Percentiles rank a stretch among this genome's conserved stretches.
Evolutionary conservation across 257 asterid species (phyloP).

Genomic region (Jacaranda copaia): DNA sequence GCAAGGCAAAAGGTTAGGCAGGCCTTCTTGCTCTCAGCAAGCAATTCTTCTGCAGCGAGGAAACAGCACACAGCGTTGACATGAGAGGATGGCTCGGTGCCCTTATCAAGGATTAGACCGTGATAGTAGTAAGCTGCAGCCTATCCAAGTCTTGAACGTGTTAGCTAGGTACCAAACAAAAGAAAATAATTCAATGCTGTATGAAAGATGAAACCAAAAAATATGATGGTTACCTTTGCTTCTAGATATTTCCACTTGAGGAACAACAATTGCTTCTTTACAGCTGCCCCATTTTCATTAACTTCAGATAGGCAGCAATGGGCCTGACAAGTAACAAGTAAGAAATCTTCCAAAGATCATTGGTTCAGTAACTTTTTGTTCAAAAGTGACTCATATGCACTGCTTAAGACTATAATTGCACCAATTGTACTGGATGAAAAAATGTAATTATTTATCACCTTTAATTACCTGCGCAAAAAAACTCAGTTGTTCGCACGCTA

Average conservation of each 20-base stretch:
- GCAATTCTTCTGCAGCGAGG: constrained; percentile 74
- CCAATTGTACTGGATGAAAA: background rate
- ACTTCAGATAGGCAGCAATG: constrained; percentile 58
- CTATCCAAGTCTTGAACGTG: constrained; percentile 37
- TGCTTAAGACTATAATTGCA: background rate
- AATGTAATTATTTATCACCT: background rate
- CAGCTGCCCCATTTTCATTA: constrained; percentile 29
- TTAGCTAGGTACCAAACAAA: background rate
- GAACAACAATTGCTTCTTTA: constrained; percentile 70
- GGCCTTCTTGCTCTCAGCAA: constrained; percentile 78
- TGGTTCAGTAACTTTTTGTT: too few species aligned
- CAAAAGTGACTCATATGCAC: background rate
- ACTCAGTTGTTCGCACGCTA: constrained; percentile 83
- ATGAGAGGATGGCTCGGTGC: constrained; percentile 69
- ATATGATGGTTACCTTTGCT: constrained; percentile 66
- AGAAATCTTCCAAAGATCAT: too few species aligned
- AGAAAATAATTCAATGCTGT: background rate
- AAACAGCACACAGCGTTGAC: constrained; percentile 68
- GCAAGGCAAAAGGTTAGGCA: constrained; percentile 83
- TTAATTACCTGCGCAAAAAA: constrained; percentile 64
- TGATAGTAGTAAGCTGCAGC: constrained; percentile 92
- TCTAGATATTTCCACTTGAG: constrained; percentile 86
- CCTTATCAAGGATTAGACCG: constrained; percentile 72
- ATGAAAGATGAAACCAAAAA: background rate
- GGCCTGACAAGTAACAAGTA: constrained; percentile 50